Evolutionary conservation across 768 basidiomycete genomes (phyloP).

Genomic region (Asterophora parasitica): DNA sequence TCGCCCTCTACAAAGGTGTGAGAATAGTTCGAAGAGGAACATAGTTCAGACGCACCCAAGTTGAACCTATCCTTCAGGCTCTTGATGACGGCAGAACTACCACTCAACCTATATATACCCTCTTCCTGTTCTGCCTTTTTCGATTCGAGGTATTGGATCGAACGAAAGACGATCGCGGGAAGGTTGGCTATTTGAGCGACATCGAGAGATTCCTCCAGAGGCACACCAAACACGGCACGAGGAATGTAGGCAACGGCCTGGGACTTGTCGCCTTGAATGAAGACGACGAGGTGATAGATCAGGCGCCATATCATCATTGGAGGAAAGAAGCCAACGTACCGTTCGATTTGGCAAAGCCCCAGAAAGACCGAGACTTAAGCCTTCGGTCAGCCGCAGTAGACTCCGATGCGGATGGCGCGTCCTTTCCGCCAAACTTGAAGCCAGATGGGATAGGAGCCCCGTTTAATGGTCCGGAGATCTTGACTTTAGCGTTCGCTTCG

Average conservation of each 20-base stretch:
- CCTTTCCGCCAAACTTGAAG: conserved; percentile 87
- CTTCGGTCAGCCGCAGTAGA: conserved; percentile 58
- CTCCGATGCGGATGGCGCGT: conserved; percentile 37
- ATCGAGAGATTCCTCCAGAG: conserved; percentile 82
- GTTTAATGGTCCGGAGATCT: conserved; percentile 86
- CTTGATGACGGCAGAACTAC: conserved; percentile 94
- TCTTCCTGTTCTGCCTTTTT: conserved; percentile 96
- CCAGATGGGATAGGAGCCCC: conserved; percentile 83
- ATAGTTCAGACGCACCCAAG: conserved; percentile 48
- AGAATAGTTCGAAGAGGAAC: conserved; percentile 8
- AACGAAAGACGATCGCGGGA: conserved; percentile 92
- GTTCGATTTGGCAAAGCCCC: conserved; percentile 78
- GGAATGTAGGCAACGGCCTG: conserved; percentile 37
- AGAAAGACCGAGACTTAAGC: conserved; percentile 88
- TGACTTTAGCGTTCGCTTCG: conserved; percentile 60
- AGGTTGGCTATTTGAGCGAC: conserved; percentile 86
- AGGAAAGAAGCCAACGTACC: conserved; percentile 28
- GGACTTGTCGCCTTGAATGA: conserved; percentile 29
- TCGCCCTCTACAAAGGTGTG: conserved; percentile 74
- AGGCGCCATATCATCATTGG: conserved; percentile 6
- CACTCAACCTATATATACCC: conserved; percentile 94
- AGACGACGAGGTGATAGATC: conserved; percentile 14
- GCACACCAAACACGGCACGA: conserved; percentile 84
- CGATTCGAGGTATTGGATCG: conserved; percentile 90
- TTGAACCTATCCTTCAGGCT: conserved; percentile 91